These are phyloP conservation scores for Cladophialophora carrionii DNA, from an alignment of 2,329 filamentous ascomycete species.

Conservation along the genomic window DNA sequence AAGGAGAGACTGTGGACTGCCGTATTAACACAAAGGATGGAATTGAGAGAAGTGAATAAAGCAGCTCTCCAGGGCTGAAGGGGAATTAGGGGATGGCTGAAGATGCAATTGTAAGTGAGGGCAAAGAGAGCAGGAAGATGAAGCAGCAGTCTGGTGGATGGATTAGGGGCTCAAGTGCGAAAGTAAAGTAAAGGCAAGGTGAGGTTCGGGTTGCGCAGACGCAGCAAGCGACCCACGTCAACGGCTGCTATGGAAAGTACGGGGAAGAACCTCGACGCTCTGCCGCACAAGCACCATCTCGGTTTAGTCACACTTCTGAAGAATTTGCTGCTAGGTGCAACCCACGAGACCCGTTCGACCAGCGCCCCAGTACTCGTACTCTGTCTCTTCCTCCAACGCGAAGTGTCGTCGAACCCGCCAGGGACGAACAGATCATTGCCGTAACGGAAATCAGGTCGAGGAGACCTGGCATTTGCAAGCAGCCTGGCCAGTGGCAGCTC, in stretches of 20 bases:
- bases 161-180: slow-evolving; percentile 25
- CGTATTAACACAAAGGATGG: slow-evolving; percentile 32
- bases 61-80: slow-evolving; percentile 36
- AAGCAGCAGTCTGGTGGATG: slow-evolving; percentile 18
- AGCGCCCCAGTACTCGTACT: neutral
- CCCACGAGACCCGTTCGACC: neutral
- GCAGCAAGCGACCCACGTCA: slow-evolving; percentile 15
- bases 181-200: slow-evolving; percentile 11
- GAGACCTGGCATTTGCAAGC: neutral
- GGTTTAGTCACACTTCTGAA: slow-evolving; percentile 5
- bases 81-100: slow-evolving; percentile 26
- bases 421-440: slow-evolving; percentile 6
- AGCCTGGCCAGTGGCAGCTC: neutral
- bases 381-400: neutral
- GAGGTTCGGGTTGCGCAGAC: slow-evolving; percentile 13
- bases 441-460: neutral
- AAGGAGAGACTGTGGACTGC: slow-evolving; percentile 18
- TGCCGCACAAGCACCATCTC: slow-evolving; percentile 5
- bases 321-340: neutral
- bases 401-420: neutral
- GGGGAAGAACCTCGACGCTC: slow-evolving; percentile 11
- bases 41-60: slow-evolving; percentile 30
- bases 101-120: slow-evolving; percentile 19
- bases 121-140: slow-evolving; percentile 21
- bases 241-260: slow-evolving; percentile 17